phyloP scores from a whole-genome alignment of 1,284 basidiomycete species.

The Melampsora abietis-canadensis region DNA sequence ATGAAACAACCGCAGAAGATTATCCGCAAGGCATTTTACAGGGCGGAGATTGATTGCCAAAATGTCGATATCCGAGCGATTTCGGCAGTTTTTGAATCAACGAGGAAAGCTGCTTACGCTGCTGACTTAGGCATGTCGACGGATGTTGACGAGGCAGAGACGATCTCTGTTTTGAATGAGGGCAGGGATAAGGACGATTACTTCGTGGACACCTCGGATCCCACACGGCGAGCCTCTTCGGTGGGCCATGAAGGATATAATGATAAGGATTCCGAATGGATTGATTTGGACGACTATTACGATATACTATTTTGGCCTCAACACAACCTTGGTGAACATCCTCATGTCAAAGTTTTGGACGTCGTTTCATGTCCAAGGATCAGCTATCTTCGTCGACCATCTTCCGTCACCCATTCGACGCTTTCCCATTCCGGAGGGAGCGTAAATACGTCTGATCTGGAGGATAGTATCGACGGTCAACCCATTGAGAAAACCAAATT shows the following conservation, averaged over 20 bases:
- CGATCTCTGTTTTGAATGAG: slow-evolving; percentile 42
- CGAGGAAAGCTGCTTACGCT: slow-evolving; percentile 58
- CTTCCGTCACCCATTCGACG: slow-evolving; percentile 13
- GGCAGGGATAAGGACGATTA: slow-evolving; percentile 25
- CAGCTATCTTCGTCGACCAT: slow-evolving; percentile 38
- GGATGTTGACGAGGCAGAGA: slow-evolving; percentile 40
- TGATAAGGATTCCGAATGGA: slow-evolving; percentile 48
- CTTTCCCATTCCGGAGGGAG: background rate
- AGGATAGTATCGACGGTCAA: slow-evolving; percentile 54
- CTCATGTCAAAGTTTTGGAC: slow-evolving; percentile 41
- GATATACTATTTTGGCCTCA: slow-evolving; percentile 49
- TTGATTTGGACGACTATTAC: slow-evolving; percentile 51
- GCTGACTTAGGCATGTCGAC: slow-evolving; percentile 32
- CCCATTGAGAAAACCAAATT: slow-evolving; percentile 64
- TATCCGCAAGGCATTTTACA: slow-evolving; percentile 83
- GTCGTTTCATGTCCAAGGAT: slow-evolving; percentile 39
- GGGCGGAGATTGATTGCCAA: slow-evolving; percentile 79
- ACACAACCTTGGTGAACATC: slow-evolving; percentile 45
- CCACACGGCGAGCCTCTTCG: background rate
- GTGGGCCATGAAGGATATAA: slow-evolving; percentile 6
- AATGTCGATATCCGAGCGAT: slow-evolving; percentile 75
- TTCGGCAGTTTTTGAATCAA: slow-evolving; percentile 71
- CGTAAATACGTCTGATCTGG: slow-evolving; percentile 19
- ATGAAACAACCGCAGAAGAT: slow-evolving; percentile 58
- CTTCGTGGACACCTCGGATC: slow-evolving; percentile 19